phyloP scores from a whole-genome alignment of 1,139 yeast genomes.

The Lodderomyces metapsilosis region DNA sequence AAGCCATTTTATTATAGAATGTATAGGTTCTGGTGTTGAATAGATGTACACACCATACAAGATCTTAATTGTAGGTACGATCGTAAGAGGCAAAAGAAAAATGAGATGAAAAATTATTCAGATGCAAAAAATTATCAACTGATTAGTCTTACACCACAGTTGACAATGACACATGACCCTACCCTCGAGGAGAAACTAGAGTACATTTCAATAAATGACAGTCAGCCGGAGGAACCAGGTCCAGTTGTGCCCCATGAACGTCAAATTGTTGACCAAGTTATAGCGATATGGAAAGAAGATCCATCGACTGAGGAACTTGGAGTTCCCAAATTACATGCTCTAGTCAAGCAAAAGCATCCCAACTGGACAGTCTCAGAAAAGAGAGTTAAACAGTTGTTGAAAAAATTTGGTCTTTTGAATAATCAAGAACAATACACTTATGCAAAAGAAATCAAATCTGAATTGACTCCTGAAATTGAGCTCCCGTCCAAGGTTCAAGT shows the following conservation, averaged over 20 bases:
- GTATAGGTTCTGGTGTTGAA: constrained; percentile 34
- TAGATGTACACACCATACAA: no score
- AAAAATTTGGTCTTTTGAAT: constrained; percentile 51
- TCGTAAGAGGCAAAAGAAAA: background rate
- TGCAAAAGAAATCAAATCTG: constrained; percentile 55
- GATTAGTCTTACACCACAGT: background rate
- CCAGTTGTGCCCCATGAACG: constrained; percentile 59
- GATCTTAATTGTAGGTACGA: background rate
- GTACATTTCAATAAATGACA: constrained; percentile 34
- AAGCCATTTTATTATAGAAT: constrained; percentile 29
- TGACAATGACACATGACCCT: constrained; percentile 7
- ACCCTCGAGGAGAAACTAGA: constrained; percentile 20
- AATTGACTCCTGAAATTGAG: constrained; percentile 46
- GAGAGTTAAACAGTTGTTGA: constrained; percentile 52
- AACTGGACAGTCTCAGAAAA: constrained; percentile 65
- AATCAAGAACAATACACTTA: constrained; percentile 44
- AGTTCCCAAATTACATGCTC: constrained; percentile 49
- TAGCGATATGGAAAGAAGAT: constrained; percentile 67
- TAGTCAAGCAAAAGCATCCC: constrained; percentile 51
- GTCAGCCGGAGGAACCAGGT: constrained; percentile 22
- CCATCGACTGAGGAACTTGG: constrained; percentile 62
- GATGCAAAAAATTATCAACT: background rate
- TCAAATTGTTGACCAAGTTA: constrained; percentile 61
- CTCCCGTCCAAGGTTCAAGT: constrained; percentile 49
- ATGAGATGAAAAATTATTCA: background rate